Conservation (phyloP, 78 protist species). For the Dictyostelium citrinum region DNA sequence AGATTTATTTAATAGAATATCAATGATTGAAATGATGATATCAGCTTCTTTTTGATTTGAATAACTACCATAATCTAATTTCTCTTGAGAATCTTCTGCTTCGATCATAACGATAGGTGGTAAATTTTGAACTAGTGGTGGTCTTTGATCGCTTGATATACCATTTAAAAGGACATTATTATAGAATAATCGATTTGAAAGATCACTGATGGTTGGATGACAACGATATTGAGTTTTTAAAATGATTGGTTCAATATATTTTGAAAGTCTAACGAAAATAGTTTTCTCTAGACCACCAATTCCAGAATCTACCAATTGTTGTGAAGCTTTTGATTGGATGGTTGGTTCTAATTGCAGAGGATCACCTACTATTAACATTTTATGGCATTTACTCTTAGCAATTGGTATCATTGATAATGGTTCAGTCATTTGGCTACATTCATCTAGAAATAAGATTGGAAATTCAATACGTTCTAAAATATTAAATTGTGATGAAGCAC, state of each 20-base stretch:
- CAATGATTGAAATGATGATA: constrained; percentile 15
- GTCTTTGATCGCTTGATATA: constrained; percentile 29
- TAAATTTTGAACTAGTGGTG: constrained; percentile 17
- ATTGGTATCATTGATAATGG: constrained; percentile 84
- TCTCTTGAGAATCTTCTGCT: constrained; percentile 3
- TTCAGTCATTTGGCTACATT: constrained; percentile 87
- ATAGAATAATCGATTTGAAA: constrained; percentile 85
- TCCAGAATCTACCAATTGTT: background rate
- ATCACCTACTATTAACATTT: constrained; percentile 85
- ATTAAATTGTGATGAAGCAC: constrained; percentile 83
- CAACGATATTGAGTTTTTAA: constrained; percentile 89
- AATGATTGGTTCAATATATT: constrained; percentile 8
- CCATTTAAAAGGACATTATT: constrained; percentile 60
- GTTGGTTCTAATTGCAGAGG: constrained; percentile 90
- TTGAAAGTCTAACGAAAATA: constrained; percentile 79
- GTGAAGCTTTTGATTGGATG: constrained; percentile 28
- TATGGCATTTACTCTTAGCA: constrained; percentile 11
- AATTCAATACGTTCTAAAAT: constrained; percentile 68
- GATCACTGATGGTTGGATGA: constrained; percentile 80
- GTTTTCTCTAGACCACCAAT: constrained; percentile 83
- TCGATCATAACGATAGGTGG: constrained; percentile 45
- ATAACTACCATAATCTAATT: constrained; percentile 20
- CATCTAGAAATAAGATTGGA: constrained; percentile 85
- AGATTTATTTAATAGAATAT: background rate
- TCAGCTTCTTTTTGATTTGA: constrained; percentile 60